phyloP scores from a whole-genome alignment of 2,329 filamentous ascomycete genomes.

The Zymoseptoria ardabiliae region DNA sequence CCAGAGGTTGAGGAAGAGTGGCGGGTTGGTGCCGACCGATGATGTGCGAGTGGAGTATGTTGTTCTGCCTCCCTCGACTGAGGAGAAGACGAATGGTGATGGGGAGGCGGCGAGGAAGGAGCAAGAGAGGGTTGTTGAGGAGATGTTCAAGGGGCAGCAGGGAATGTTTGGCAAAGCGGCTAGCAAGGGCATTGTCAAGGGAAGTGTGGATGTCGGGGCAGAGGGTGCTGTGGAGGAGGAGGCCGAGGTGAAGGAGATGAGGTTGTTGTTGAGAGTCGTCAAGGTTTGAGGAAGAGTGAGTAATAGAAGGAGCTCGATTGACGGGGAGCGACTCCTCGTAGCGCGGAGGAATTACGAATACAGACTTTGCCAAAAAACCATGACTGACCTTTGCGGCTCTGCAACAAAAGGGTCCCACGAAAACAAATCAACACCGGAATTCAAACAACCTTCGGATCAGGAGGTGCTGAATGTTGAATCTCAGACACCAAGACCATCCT shows the following conservation, averaged over 20 bases:
- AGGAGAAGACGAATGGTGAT: conserved; percentile 19
- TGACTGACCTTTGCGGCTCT: too few relatives aligned
- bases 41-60: conserved; percentile 93
- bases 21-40: conserved; percentile 81
- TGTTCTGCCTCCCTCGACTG: conserved; percentile 49
- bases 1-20: conserved; percentile 88
- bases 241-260: conserved; percentile 73
- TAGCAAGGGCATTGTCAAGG: conserved; percentile 24
- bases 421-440: too few relatives aligned
- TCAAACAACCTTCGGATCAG: neutral
- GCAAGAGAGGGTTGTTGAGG: conserved; percentile 27
- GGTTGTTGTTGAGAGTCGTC: conserved; percentile 63
- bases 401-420: too few relatives aligned
- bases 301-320: neutral
- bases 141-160: conserved; percentile 30
- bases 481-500: too few relatives aligned
- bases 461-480: too few relatives aligned
- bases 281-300: conserved; percentile 48
- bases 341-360: too few relatives aligned
- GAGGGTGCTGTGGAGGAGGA: conserved; percentile 69
- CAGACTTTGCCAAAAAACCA: too few relatives aligned
- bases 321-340: neutral
- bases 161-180: conserved; percentile 31
- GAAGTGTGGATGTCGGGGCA: conserved; percentile 20
- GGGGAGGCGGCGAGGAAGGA: conserved; percentile 24